Base-by-base conservation (phyloP, 1,139 yeast genomes). In the Nadsonia starkeyi-henricii region DNA sequence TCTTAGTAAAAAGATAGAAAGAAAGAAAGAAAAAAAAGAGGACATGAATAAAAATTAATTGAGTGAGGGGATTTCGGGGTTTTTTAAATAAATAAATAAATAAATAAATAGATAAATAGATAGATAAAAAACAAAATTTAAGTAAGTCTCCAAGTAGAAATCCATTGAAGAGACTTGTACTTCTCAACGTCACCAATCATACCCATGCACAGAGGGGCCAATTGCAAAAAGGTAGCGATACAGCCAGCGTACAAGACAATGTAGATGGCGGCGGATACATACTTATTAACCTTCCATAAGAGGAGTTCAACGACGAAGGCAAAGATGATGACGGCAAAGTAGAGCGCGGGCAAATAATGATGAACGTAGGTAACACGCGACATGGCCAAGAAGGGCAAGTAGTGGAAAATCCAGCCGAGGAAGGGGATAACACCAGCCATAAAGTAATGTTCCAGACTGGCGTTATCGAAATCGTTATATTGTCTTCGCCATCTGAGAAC, bases 311-410 rank as follows among this genome's bases (percentile, higher is more conserved):
- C 70, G 57, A 81, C 71, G 68, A 83, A 91, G 50, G 81, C 78
- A 61, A 84, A 74, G 30, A 86, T 80, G 56, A 91, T 68, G 74
- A 91, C 79, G 51, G 97, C 97, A 69, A 93, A 91, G 70, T 89
- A 91, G 56, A 89, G 75, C 0, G 98, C 96, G 30, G 99, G 99
- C 59, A 88, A 76, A 67, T 91, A 91, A 68, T 91, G 99, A 66
- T 91, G 99, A 44, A 91, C 91, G 63, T 93, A 91, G 3, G 96
- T 88, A 55, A 93, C 97, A 73, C 99, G 84, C 26, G 95, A 88
- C 98, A 91, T 91, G 55, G 89, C 73, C 47, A 84, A 77, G 65
- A 91, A 91, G 43, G 99, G 97, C 61, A 81, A 65, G 66, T 73
- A 93, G 67, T 93, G 98, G 65, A 91, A 73, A 55, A 86, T 81